phyloP scores from a whole-genome alignment of 208 protist genomes.

The Wallacemonas sp. region DNA sequence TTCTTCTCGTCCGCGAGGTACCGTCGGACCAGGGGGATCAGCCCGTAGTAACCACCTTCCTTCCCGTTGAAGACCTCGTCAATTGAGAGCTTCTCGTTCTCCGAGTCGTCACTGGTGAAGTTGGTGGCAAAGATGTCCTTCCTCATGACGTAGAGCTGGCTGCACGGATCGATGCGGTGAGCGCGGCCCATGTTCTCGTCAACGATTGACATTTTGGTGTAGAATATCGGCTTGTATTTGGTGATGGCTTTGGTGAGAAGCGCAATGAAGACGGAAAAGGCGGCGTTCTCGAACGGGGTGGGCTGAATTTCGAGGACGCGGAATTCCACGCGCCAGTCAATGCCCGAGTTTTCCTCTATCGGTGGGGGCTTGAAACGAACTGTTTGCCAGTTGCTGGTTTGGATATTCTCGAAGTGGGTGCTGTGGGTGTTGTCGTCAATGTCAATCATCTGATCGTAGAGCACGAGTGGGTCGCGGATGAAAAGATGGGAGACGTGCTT shows the following conservation, averaged over 20 bases:
- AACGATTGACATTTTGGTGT: conserved; percentile 96
- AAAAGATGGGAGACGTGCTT: conserved; percentile 98
- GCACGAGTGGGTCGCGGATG: conserved; percentile 98
- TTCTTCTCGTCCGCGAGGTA: conserved; percentile 86
- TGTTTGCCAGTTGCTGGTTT: conserved; percentile 98
- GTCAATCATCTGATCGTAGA: conserved; percentile 94
- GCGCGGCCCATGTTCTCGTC: conserved; percentile 97
- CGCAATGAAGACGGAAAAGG: conserved; percentile 95
- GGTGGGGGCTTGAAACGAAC: conserved; percentile 97
- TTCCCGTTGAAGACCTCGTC: conserved; percentile 97
- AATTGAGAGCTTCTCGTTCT: conserved; percentile 87
- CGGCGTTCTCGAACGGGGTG: conserved; percentile 99
- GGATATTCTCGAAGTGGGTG: conserved; percentile 99
- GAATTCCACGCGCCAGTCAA: conserved; percentile 98
- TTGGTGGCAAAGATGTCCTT: conserved; percentile 79
- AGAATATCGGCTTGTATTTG: conserved; percentile 94
- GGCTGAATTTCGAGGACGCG: conserved; percentile 95
- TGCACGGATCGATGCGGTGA: conserved; percentile 87
- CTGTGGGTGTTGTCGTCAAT: conserved; percentile 92
- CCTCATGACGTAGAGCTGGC: conserved; percentile 94
- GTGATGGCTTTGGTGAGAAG: conserved; percentile 95
- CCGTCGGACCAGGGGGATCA: conserved; percentile 91
- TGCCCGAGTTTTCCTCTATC: conserved; percentile 46
- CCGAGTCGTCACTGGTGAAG: conserved; percentile 41
- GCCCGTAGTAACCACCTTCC: conserved; percentile 84